phyloP scores from a whole-genome alignment of 2,329 filamentous ascomycete genomes.

The Zelopaecilomyces penicillatus region DNA sequence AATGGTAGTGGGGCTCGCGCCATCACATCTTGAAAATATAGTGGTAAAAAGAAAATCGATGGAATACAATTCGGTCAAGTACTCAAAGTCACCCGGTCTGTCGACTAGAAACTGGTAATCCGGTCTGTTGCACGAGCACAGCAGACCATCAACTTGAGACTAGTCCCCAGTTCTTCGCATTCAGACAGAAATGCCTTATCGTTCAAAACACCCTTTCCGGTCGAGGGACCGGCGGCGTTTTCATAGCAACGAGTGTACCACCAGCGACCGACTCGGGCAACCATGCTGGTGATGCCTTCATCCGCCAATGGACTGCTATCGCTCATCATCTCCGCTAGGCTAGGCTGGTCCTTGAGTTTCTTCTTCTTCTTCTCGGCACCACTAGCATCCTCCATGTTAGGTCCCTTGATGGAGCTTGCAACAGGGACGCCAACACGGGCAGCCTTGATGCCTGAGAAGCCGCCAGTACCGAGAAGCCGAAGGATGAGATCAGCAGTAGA shows the following conservation, averaged over 20 bases:
- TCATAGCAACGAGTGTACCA: slow-evolving; percentile 97
- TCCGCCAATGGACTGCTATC: slow-evolving; percentile 64
- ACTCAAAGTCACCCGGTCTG: background rate
- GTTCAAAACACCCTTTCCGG: slow-evolving; percentile 61
- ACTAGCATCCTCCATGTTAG: slow-evolving; percentile 12
- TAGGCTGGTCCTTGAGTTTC: slow-evolving; percentile 37
- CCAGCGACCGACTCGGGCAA: slow-evolving; percentile 85
- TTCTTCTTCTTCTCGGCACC: slow-evolving; percentile 21
- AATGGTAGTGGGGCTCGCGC: slow-evolving; percentile 8
- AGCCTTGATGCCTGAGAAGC: slow-evolving; percentile 64
- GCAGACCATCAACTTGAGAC: slow-evolving; percentile 83
- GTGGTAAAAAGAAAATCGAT: background rate
- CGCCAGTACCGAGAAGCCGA: slow-evolving; percentile 56
- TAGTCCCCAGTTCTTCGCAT: slow-evolving; percentile 79
- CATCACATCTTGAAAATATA: slow-evolving; percentile 2
- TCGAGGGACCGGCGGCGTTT: slow-evolving; percentile 43
- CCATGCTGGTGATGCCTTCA: slow-evolving; percentile 84
- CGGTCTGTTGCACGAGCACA: slow-evolving; percentile 74
- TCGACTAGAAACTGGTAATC: slow-evolving; percentile 37
- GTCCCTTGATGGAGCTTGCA: slow-evolving; percentile 40
- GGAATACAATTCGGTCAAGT: background rate
- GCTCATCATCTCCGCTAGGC: slow-evolving; percentile 63
- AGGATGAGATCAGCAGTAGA: slow-evolving; percentile 55
- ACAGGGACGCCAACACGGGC: slow-evolving; percentile 73
- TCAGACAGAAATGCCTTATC: slow-evolving; percentile 69